Percentiles rank a stretch among this genome's conserved stretches.
phyloP scores from a whole-genome alignment of 768 basidiomycete species.

The Pilatotrama ljubarskyi region DNA sequence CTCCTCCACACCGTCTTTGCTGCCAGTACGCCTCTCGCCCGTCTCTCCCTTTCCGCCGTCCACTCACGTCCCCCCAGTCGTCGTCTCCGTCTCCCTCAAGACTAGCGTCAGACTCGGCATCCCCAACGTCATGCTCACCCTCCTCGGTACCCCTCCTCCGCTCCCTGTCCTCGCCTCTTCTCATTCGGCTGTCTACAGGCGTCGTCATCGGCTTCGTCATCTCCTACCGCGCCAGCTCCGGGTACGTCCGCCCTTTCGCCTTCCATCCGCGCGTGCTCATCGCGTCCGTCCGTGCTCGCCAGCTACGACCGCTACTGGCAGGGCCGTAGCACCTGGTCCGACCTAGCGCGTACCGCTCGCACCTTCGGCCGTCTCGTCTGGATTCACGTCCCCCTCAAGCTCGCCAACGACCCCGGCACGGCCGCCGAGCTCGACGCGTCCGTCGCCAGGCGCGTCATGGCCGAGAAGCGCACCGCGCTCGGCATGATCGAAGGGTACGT shows the following conservation, averaged over 20 bases:
- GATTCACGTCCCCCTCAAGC: slow-evolving; percentile 59
- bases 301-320: slow-evolving; percentile 69
- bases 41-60: background rate
- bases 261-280: no score
- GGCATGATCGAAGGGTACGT: slow-evolving; percentile 59
- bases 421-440: slow-evolving; percentile 38
- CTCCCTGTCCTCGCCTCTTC: background rate
- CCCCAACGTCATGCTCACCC: slow-evolving; percentile 59
- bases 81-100: slow-evolving; percentile 45
- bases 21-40: slow-evolving; percentile 36
- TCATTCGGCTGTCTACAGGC: slow-evolving; percentile 37
- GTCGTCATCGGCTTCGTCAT: slow-evolving; percentile 61
- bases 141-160: slow-evolving; percentile 45
- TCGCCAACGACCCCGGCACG: slow-evolving; percentile 39
- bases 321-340: slow-evolving; percentile 54
- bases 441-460: slow-evolving; percentile 46
- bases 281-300: no score
- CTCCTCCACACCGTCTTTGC: slow-evolving; percentile 61
- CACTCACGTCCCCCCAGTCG: slow-evolving; percentile 31
- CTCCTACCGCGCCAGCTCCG: slow-evolving; percentile 61
- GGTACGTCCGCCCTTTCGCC: slow-evolving; percentile 43
- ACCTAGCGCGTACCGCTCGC: slow-evolving; percentile 51
- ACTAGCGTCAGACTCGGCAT: slow-evolving; percentile 44
- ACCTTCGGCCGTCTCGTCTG: slow-evolving; percentile 55
- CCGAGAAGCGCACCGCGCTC: slow-evolving; percentile 60